Evolutionary conservation across 2,329 filamentous ascomycete species (phyloP).

Genomic region (Zalaria sp.): DNA sequence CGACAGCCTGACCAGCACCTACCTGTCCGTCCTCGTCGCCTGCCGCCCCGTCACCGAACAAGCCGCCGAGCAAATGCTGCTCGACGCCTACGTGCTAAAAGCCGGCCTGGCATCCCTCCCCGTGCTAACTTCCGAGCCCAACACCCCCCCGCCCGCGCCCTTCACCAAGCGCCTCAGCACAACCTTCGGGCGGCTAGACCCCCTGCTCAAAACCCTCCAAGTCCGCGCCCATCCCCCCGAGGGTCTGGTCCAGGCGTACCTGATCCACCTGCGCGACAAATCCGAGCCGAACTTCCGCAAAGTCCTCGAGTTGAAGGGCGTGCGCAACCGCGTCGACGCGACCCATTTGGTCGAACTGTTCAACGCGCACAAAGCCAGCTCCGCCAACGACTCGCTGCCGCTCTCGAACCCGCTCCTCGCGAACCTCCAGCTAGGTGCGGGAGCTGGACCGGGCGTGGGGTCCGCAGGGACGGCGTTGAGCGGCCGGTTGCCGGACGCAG

Average conservation of each 20-base stretch:
- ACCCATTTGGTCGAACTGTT: constrained; percentile 76
- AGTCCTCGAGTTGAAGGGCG: constrained; percentile 88
- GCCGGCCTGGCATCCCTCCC: constrained; percentile 63
- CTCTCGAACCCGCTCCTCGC: constrained; percentile 55
- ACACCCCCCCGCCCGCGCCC: constrained; percentile 38
- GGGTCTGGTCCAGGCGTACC: constrained; percentile 88
- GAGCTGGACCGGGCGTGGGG: background rate
- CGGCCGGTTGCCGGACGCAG: constrained; percentile 8
- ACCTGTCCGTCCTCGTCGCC: constrained; percentile 71
- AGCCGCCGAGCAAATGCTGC: constrained; percentile 92
- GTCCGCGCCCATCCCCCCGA: constrained; percentile 84
- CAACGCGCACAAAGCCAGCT: constrained; percentile 61
- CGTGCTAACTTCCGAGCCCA: constrained; percentile 41
- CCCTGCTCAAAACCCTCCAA: constrained; percentile 89
- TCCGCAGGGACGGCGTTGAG: constrained; percentile 8
- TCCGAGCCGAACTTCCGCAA: constrained; percentile 93
- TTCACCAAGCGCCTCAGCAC: constrained; percentile 79
- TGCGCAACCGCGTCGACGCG: constrained; percentile 68
- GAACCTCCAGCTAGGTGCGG: constrained; percentile 36
- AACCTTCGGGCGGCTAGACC: constrained; percentile 76
- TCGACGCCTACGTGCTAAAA: constrained; percentile 85
- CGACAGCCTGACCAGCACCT: constrained; percentile 66
- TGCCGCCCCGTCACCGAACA: constrained; percentile 87
- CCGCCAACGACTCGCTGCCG: constrained; percentile 53
- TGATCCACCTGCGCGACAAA: constrained; percentile 90